Percentiles rank a stretch among this genome's conserved stretches.
Conservation (phyloP, 2,329 filamentous ascomycete species). For the Colletotrichum cereale region DNA sequence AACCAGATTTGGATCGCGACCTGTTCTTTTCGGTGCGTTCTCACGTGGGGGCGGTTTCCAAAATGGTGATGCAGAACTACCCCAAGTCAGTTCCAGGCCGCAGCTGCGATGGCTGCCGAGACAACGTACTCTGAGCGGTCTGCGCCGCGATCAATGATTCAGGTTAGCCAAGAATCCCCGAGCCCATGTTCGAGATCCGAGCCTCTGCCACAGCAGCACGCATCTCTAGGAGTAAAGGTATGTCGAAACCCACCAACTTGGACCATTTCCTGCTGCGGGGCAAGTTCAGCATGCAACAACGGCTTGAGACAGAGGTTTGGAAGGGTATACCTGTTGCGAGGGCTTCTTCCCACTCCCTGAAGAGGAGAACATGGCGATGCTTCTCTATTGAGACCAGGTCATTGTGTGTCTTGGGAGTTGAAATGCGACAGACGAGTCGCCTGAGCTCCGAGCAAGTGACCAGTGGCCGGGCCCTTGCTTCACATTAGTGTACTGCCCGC, state of each 20-base stretch:
- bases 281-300: constrained; percentile 48
- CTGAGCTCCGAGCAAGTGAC: constrained; percentile 39
- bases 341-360: constrained; percentile 77
- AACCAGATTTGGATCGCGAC: constrained; percentile 77
- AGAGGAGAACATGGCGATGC: constrained; percentile 71
- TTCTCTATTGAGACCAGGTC: constrained; percentile 38
- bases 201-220: constrained; percentile 14
- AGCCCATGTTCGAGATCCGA: constrained; percentile 16
- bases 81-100: constrained; percentile 43
- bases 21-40: constrained; percentile 63
- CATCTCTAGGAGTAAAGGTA: constrained; percentile 27
- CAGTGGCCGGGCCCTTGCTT: constrained; percentile 40
- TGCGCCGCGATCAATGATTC: constrained; percentile 48
- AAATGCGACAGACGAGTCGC: constrained; percentile 38
- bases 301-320: constrained; percentile 17
- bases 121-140: constrained; percentile 73
- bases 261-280: constrained; percentile 89
- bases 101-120: constrained; percentile 44
- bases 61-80: constrained; percentile 88
- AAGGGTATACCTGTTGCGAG: constrained; percentile 73
- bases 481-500: constrained; percentile 38
- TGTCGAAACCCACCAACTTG: constrained; percentile 84
- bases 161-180: constrained; percentile 39
- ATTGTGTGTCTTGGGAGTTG: constrained; percentile 37
- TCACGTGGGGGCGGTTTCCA: constrained; percentile 77